Base-by-base conservation (phyloP, 2,329 filamentous ascomycete species). In the Arthrinium puccinioides region DNA sequence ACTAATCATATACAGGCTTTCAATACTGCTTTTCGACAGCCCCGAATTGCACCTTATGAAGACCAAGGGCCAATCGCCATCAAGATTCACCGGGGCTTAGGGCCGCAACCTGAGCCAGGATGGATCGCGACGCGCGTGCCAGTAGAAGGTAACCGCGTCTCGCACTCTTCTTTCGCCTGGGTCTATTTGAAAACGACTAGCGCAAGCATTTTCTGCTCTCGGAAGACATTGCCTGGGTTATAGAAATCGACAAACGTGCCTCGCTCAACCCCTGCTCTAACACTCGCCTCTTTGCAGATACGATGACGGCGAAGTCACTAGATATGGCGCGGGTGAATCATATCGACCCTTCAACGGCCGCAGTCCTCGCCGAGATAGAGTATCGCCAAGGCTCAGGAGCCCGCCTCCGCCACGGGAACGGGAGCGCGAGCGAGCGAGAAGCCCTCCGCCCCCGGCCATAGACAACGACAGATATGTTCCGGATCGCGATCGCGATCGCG, bases 241-340 rank as follows among this genome's bases (percentile, higher is more conserved):
- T n/a, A n/a, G n/a, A n/a, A n/a, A n/a, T n/a, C n/a, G n/a, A n/a
- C n/a, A n/a, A n/a, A n/a, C n/a, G n/a, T n/a, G n/a, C n/a, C n/a
- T n/a, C n/a, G n/a, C n/a, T n/a, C n/a, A n/a, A n/a, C n/a, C n/a
- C n/a, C n/a, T n/a, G n/a, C n/a, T n/a, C n/a, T n/a, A n/a, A n/a
- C n/a, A n/a, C n/a, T n/a, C n/a, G n/a, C n/a, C n/a, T n/a, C 15
- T 21, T 26, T 36, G 14, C 35, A 77, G 74, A 53, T 79, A 74
- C 49, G 74, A 79, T 45, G 74, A 79, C 46, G 74, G 74, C 30
- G 74, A 79, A 58, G 75, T 79, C 37, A 71, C 76, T 44, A 66
- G 74, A 50, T 79, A 78, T 53, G 74, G 74, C 36, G 75, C 75
- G 10, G 74, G 74, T 41, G 74, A 79, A 56, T 77, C 73, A 25